phyloP scores from a whole-genome alignment of 2,329 filamentous ascomycete genomes.

The Aspergillus fructus region DNA sequence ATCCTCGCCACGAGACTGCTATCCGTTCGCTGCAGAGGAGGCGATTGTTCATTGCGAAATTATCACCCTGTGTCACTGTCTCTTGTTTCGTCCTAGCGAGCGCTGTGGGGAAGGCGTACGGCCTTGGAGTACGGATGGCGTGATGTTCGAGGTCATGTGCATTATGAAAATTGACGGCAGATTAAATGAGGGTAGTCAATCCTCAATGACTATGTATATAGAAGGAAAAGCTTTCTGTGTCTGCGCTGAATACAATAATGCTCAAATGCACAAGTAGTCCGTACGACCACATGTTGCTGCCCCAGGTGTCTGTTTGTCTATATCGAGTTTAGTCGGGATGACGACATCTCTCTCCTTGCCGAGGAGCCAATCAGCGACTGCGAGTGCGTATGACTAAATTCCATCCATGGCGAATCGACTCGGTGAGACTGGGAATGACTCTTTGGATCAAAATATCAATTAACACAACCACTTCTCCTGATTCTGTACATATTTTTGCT shows the following conservation, averaged over 20 bases:
- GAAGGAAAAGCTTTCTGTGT: neutral
- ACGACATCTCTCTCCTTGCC: constrained; percentile 19
- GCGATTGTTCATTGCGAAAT: neutral
- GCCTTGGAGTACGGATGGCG: neutral
- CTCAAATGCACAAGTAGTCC: neutral
- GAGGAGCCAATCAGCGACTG: constrained; percentile 13
- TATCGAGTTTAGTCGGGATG: constrained; percentile 15
- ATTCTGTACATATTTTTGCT: constrained; percentile 1
- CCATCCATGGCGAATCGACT: constrained; percentile 6
- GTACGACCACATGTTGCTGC: neutral
- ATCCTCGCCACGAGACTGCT: neutral
- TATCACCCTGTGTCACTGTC: neutral
- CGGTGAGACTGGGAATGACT: constrained; percentile 10
- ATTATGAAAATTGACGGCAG: constrained; percentile 11
- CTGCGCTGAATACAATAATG: neutral
- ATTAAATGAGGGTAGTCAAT: neutral
- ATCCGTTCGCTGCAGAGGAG: neutral
- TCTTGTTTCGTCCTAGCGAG: neutral
- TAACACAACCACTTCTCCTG: constrained; percentile 2
- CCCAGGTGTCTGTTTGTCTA: constrained; percentile 6
- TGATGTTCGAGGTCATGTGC: constrained; percentile 1
- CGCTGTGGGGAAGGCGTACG: constrained; percentile 2
- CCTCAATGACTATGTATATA: constrained; percentile 11
- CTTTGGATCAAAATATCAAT: constrained; percentile 15
- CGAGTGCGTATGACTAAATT: constrained; percentile 13